Base-by-base conservation (phyloP, 2,329 filamentous ascomycete species). In the Fusarium guadeloupense region DNA sequence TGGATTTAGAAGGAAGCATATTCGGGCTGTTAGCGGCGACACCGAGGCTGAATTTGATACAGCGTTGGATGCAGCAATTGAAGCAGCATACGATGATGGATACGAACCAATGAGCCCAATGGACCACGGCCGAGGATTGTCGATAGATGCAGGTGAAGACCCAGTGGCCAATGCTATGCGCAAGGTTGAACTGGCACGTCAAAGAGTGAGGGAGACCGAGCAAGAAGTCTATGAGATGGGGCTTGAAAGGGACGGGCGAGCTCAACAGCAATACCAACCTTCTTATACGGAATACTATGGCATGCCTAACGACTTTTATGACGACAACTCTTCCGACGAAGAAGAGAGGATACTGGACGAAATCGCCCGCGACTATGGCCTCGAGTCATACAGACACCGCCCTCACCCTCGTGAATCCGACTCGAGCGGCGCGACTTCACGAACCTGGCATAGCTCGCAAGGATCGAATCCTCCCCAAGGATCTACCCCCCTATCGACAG, bases 41-140 rank as follows among this genome's bases (percentile, higher is more conserved):
- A 95, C 92, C 0, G 92, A 96, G 73, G 89, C 91, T 7, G 93
- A 97, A 71, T 97, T 98, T 65, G 93, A 97, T 75, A 93, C 92
- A 9, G 95, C 95, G 5, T 82, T 98, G 37, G 94, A 98, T 77
- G 94, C 93, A 20, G 95, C 95, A 13, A 93, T 98, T 9, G 95
- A 98, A 75, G 94, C 94, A 44, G 95, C 94, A 6, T 99, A 98
- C 74, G 90, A 97, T 72, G 93, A 97, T 61, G 91, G 91, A 1
- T 91, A 92, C 62, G 93, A 97, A 71, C 90, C 90, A 5, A 86
- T 85, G 73, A 81, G 82, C 16, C 75, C 81, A 7, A 77, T 79
- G 20, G 76, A 81, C n/a, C 65, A 72, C n/a, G 62, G 56, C 12
- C 45, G 8, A 25, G 63, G 52, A 71, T 76, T 39, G 71, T 74